Conservation (phyloP, 116 monocot genomes). For the Posidonia oceanica region DNA sequence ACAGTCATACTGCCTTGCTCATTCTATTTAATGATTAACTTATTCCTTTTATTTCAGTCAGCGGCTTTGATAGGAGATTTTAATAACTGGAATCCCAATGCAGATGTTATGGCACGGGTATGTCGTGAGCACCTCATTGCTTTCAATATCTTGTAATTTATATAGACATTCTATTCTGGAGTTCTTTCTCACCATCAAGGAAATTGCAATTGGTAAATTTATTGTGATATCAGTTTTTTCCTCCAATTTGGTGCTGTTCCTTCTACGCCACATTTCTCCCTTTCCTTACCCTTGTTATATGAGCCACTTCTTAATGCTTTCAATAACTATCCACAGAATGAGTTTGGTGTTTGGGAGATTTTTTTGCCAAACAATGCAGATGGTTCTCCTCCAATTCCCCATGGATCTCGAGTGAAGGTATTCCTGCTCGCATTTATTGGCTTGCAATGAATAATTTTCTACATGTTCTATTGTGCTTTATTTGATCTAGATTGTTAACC, state of each 20-base stretch:
- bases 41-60: slow-evolving; percentile 43
- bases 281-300: too few species aligned
- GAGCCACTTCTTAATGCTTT: not conserved
- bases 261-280: not conserved
- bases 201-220: too few species aligned
- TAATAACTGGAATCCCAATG: slow-evolving; percentile 98
- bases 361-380: slow-evolving; percentile 94
- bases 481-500: too few species aligned
- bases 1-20: too few species aligned
- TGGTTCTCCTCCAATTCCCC: slow-evolving; percentile 80
- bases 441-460: not conserved
- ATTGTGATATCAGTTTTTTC: not conserved
- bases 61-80: slow-evolving; percentile 95
- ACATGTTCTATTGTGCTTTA: too few species aligned
- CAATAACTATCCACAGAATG: slow-evolving; percentile 41
- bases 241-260: not conserved
- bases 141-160: slow-evolving; percentile 1
- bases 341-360: slow-evolving; percentile 95
- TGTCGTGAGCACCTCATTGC: not conserved
- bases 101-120: slow-evolving; percentile 87
- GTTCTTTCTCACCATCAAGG: not conserved
- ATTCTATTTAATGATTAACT: not conserved
- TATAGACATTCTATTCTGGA: not conserved
- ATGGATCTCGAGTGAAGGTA: slow-evolving; percentile 99
- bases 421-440: not conserved